A percentile compares a stretch with the other conserved stretches of the same genome.
These are phyloP conservation scores for Tuber umbilicatum DNA, from an alignment of 495 filamentous ascomycete species.

Conservation along the genomic window DNA sequence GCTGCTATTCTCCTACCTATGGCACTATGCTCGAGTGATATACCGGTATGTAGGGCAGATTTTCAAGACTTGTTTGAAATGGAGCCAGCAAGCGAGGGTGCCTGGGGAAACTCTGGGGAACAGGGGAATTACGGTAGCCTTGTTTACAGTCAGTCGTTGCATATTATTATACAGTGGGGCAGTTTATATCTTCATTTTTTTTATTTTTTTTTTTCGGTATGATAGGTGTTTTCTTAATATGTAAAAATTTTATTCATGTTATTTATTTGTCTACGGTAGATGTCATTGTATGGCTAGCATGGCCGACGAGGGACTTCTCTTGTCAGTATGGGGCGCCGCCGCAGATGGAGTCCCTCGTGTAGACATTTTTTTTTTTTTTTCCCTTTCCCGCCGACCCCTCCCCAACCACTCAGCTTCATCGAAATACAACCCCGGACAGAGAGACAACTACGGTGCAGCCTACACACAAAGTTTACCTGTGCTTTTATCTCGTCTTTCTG, in stretches of 20 bases:
- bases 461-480: neutral
- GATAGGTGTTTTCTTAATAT: neutral
- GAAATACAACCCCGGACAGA: neutral
- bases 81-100: neutral
- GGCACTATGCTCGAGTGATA: neutral
- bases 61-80: neutral
- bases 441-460: neutral
- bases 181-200: neutral
- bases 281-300: neutral
- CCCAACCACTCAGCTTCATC: neutral
- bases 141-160: neutral
- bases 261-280: neutral
- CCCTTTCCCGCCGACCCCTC: neutral
- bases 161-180: neutral
- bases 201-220: too few relatives aligned
- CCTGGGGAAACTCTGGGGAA: neutral
- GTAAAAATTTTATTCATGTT: neutral
- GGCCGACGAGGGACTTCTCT: neutral
- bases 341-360: neutral
- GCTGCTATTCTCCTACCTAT: neutral
- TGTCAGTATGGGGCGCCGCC: neutral
- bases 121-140: neutral
- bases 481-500: neutral
- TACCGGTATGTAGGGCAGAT: neutral
- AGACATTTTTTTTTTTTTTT: neutral